Conservation (phyloP, 2,329 filamentous ascomycete genomes). For the Plectosphaerella plurivora region DNA sequence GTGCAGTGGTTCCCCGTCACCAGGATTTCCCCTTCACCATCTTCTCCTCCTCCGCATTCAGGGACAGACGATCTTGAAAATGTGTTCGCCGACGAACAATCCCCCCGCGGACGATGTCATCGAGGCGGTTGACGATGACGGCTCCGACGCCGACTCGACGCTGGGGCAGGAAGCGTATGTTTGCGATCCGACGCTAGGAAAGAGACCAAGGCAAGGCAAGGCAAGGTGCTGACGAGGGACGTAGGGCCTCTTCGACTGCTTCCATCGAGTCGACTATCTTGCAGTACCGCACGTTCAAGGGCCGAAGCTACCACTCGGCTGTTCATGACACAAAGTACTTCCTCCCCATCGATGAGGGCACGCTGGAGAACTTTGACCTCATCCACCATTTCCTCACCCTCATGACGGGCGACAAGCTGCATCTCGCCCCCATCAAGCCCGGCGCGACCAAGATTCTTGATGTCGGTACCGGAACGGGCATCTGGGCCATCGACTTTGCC, state of each 20-base stretch:
- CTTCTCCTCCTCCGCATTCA: not conserved
- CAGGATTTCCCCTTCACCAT: not conserved
- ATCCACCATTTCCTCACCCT: slow-evolving; percentile 18
- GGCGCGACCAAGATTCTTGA: slow-evolving; percentile 9
- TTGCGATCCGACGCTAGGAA: too few relatives aligned
- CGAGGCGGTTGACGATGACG: too few relatives aligned
- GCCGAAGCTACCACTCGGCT: slow-evolving; percentile 24
- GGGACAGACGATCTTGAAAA: too few relatives aligned
- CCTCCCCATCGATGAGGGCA: slow-evolving; percentile 23
- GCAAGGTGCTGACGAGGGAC: too few relatives aligned
- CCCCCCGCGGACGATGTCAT: too few relatives aligned
- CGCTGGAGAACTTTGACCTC: slow-evolving; percentile 26
- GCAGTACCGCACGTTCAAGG: slow-evolving; percentile 22
- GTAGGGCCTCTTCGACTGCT: slow-evolving; percentile 10
- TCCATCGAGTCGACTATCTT: slow-evolving; percentile 24
- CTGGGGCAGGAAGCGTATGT: too few relatives aligned
- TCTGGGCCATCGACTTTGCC: slow-evolving; percentile 5
- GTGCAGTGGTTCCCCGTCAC: not conserved
- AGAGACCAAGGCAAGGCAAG: too few relatives aligned
- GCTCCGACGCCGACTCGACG: too few relatives aligned
- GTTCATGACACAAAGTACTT: slow-evolving; percentile 22
- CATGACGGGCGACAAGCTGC: slow-evolving; percentile 16
- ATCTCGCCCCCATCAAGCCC: slow-evolving; percentile 4
- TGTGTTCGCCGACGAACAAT: too few relatives aligned
- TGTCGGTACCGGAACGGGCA: slow-evolving; percentile 10